A percentile compares a stretch with the other conserved stretches of the same genome.
These are phyloP conservation scores for Volvariella volvacea DNA, from an alignment of 1,284 basidiomycete genomes.

Conservation along the genomic window DNA sequence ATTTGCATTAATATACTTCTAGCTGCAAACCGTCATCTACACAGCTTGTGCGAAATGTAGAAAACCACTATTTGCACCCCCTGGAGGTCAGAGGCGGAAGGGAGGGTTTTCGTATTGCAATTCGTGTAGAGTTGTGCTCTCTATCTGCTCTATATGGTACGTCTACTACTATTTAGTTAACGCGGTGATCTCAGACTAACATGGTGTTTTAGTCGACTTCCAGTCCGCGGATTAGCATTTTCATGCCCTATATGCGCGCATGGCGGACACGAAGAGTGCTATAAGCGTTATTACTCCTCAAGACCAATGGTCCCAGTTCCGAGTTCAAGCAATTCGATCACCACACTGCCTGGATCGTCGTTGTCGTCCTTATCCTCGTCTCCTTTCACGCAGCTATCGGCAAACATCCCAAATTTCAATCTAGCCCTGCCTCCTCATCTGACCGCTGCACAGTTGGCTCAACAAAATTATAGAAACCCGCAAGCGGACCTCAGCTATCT, in stretches of 20 bases:
- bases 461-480: no score
- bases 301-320: slow-evolving; percentile 44
- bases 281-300: slow-evolving; percentile 53
- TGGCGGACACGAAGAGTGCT: slow-evolving; percentile 72
- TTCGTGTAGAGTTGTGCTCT: slow-evolving; percentile 41
- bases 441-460: neutral
- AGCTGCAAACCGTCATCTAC: slow-evolving; percentile 62
- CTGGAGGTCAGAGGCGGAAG: slow-evolving; percentile 24
- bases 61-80: slow-evolving; percentile 47
- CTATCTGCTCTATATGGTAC: slow-evolving; percentile 67
- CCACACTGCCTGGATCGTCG: neutral
- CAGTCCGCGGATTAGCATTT: slow-evolving; percentile 60
- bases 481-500: no score
- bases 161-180: slow-evolving; percentile 16
- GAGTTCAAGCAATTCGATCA: neutral
- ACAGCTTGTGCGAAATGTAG: slow-evolving; percentile 59
- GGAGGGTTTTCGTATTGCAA: slow-evolving; percentile 46
- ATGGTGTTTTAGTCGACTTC: slow-evolving; percentile 52
- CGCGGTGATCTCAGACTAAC: slow-evolving; percentile 5
- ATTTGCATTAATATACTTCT: slow-evolving; percentile 2
- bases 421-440: neutral
- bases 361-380: no score
- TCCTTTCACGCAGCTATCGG: no score
- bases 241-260: slow-evolving; percentile 69
- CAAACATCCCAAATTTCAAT: no score